A percentile compares a stretch with the other conserved stretches of the same genome.
Conservation (phyloP, 768 basidiomycete species). For the Phylloporus rhodoxanthus region DNA sequence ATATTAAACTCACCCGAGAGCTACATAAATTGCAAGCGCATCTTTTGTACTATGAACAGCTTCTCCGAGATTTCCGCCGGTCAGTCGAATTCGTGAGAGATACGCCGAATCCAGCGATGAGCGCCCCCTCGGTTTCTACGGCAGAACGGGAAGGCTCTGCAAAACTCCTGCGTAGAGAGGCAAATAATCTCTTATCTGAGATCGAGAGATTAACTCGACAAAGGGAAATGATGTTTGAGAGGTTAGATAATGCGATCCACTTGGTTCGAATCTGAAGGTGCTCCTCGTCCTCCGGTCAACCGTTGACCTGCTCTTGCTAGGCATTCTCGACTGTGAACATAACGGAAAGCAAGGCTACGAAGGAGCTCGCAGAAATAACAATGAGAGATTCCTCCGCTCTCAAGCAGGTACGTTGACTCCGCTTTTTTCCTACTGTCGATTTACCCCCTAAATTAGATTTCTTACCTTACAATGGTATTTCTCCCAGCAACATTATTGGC, state of each 20-base stretch:
- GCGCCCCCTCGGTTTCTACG: slow-evolving; percentile 17
- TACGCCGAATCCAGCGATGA: slow-evolving; percentile 47
- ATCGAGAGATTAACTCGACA: slow-evolving; percentile 39
- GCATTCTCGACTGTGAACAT: slow-evolving; percentile 53
- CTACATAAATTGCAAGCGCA: slow-evolving; percentile 52
- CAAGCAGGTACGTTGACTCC: slow-evolving; percentile 17
- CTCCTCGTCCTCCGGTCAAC: background rate
- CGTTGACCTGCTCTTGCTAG: slow-evolving; percentile 25
- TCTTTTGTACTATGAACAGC: slow-evolving; percentile 47
- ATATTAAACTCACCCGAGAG: slow-evolving; percentile 46
- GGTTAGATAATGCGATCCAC: slow-evolving; percentile 21
- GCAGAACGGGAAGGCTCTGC: slow-evolving; percentile 25
- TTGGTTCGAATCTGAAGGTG: slow-evolving; percentile 15
- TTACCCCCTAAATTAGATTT: slow-evolving; percentile 33
- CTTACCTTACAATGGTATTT: slow-evolving; percentile 53
- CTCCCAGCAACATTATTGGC: slow-evolving; percentile 44
- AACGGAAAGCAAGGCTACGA: slow-evolving; percentile 33
- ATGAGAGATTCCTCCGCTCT: slow-evolving; percentile 6
- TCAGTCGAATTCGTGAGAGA: slow-evolving; percentile 43
- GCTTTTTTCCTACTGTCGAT: background rate
- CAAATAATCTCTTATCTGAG: slow-evolving; percentile 42
- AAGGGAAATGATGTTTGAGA: slow-evolving; percentile 19
- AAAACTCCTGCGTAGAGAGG: slow-evolving; percentile 33
- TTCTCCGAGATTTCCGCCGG: slow-evolving; percentile 51
- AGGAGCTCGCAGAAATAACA: background rate